Base-by-base conservation (phyloP, 805 yeast species). In the Metschnikowia baotianmanensis region DNA sequence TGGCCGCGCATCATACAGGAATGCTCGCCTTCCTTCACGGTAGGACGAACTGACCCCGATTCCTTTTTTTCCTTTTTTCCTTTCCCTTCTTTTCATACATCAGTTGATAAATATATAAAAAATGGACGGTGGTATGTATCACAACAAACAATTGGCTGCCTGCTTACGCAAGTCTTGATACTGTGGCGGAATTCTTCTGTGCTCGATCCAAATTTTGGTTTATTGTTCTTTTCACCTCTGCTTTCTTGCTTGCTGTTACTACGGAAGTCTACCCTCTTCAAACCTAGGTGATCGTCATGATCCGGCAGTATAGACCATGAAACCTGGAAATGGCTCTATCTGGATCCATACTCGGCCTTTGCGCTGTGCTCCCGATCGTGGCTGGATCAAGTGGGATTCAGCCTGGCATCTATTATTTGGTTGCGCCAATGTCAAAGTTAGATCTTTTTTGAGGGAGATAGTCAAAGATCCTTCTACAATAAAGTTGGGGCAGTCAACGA, bases 121-220 rank as follows among this genome's bases (percentile, higher is more conserved):
- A 58, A 75, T 76, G 80, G 80, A 76, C 74, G 78, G 78, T 65
- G 78, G 80, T 75, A 75, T 65, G 80, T 75, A 63, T 20, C 23
- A 12, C 22, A 8, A 8, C 19, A 27, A 16, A 20, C 30, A 16
- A 22, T 19, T 16, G 21, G 32, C 15, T 34, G 34, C 28, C 18
- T 26, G 31, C 25, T 20, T 24, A 16, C 30, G 25, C 12, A 20
- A 3, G 24, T 20, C 34, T 8, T 16, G 21, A 23, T 23, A 12
- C 25, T 23, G 12, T 23, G 9, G 25, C 25, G 12, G 25, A 23
- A 29, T 8, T 29, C 2, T 10, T 18, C 8, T 5, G 20, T 31
- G 33, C 34, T 43, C 34, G 45, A 36, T 50, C 26, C 40, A 49
- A 38, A 34, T 47, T 40, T 50, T 42, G 48, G 27, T 37, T 38